A percentile compares a stretch with the other conserved stretches of the same genome.
These are phyloP conservation scores for Nakazawaea ambrosiae DNA, from an alignment of 805 yeast genomes.

Conservation along the genomic window DNA sequence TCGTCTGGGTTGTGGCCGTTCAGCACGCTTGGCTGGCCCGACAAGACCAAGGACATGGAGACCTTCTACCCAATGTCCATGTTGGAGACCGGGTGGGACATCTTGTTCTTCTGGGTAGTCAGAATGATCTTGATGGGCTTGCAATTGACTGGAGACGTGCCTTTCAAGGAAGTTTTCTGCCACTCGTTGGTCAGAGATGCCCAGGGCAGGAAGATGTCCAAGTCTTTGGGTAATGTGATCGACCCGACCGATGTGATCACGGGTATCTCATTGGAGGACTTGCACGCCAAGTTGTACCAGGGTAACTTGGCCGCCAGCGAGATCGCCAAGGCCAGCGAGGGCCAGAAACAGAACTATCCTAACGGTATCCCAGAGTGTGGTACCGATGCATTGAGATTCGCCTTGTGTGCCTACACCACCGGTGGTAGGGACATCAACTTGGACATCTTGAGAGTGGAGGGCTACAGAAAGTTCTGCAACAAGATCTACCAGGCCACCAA, in stretches of 20 bases:
- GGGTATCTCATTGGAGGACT: constrained; percentile 74
- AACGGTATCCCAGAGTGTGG: constrained; percentile 99
- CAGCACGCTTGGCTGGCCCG: constrained; percentile 95
- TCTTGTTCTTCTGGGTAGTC: constrained; percentile 96
- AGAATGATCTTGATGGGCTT: constrained; percentile 92
- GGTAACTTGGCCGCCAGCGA: constrained; percentile 93
- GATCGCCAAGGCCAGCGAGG: constrained; percentile 77
- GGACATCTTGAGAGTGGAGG: constrained; percentile 94
- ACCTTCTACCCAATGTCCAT: constrained; percentile 84
- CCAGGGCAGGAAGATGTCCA: constrained; percentile 98
- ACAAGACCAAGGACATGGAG: constrained; percentile 62
- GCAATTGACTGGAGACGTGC: constrained; percentile 84
- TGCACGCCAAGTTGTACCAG: constrained; percentile 65
- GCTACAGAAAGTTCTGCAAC: constrained; percentile 99
- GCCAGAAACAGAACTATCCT: constrained; percentile 88
- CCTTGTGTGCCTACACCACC: constrained; percentile 95
- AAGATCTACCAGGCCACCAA: constrained; percentile 98
- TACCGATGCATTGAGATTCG: constrained; percentile 97
- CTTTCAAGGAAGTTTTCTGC: constrained; percentile 95
- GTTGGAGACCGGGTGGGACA: constrained; percentile 99
- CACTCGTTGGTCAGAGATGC: constrained; percentile 98
- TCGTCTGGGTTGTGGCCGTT: constrained; percentile 98
- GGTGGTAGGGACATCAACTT: constrained; percentile 98
- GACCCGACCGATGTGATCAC: constrained; percentile 92
- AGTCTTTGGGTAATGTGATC: constrained; percentile 92